A percentile compares a stretch with the other conserved stretches of the same genome.
Evolutionary conservation across 192 early-diverging fungal genomes (phyloP).

Genomic region (Linnemannia zychae): DNA sequence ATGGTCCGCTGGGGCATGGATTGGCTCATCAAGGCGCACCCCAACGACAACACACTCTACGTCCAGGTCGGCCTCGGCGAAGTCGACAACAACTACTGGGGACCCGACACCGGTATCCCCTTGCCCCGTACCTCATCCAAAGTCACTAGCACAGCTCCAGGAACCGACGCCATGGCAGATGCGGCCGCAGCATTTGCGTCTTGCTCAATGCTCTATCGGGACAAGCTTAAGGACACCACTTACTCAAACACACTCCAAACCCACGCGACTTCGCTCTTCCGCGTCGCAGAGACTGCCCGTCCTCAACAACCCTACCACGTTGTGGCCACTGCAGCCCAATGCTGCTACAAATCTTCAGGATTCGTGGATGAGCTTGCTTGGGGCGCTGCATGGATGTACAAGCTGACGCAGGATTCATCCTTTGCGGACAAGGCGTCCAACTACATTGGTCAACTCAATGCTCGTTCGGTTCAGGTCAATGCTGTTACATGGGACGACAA

Average conservation of each 20-base stretch:
- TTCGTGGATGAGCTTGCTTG: conserved; percentile 65
- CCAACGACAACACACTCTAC: conserved; percentile 62
- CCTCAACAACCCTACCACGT: conserved; percentile 61
- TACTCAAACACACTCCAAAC: conserved; percentile 59
- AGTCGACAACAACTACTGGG: conserved; percentile 73
- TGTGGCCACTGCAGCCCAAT: conserved; percentile 49
- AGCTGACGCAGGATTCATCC: conserved; percentile 56
- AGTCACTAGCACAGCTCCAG: conserved; percentile 60
- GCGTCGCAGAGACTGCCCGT: conserved; percentile 62
- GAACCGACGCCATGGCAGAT: conserved; percentile 68
- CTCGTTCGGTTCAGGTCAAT: conserved; percentile 11
- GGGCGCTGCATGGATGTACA: conserved; percentile 71
- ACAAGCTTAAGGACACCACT: conserved; percentile 60
- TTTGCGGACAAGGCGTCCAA: conserved; percentile 62
- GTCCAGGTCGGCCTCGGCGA: conserved; percentile 61
- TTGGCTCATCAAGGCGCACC: conserved; percentile 72
- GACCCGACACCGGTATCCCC: conserved; percentile 67
- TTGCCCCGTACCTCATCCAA: conserved; percentile 64
- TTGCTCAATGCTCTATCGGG: conserved; percentile 65
- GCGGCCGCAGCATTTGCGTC: conserved; percentile 70
- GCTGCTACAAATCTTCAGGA: conserved; percentile 59
- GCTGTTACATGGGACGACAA: conserved; percentile 70
- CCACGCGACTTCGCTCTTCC: conserved; percentile 61
- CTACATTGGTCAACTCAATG: conserved; percentile 60
- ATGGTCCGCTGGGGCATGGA: conserved; percentile 73